Evolutionary conservation across 148 eudicot genomes (phyloP).

Genomic region (Spergularia marina): DNA sequence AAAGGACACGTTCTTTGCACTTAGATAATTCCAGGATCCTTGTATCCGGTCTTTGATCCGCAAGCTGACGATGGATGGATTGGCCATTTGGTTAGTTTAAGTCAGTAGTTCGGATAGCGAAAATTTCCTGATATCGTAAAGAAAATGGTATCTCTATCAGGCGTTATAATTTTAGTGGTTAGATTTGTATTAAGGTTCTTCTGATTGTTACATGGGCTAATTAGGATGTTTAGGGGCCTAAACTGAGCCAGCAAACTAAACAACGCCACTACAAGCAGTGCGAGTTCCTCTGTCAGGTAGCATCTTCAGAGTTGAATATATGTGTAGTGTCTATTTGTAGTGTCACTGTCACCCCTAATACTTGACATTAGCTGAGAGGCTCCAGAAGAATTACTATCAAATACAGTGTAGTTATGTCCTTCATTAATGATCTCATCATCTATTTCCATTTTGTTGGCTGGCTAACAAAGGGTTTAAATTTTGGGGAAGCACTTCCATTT

Average conservation of each 20-base stretch:
- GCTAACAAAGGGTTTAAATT: not conserved
- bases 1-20: not conserved
- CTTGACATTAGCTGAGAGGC: too few species aligned
- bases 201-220: not conserved
- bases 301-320: not conserved
- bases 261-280: not conserved
- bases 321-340: not conserved
- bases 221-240: not conserved
- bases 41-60: too few species aligned
- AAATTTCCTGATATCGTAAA: not conserved
- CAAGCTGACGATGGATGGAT: too few species aligned
- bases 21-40: too few species aligned
- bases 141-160: not conserved
- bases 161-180: not conserved
- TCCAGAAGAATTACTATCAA: not conserved
- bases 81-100: constrained; percentile 2
- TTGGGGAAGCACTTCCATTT: not conserved
- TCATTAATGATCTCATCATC: not conserved
- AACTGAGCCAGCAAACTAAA: not conserved
- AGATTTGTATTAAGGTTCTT: not conserved
- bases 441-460: not conserved
- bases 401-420: not conserved
- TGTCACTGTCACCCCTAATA: too few species aligned
- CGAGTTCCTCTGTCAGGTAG: not conserved
- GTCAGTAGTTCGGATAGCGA: not conserved